Evolutionary conservation across 139 green algal species (phyloP).

Genomic region (Pseudopediastrum boryanum): DNA sequence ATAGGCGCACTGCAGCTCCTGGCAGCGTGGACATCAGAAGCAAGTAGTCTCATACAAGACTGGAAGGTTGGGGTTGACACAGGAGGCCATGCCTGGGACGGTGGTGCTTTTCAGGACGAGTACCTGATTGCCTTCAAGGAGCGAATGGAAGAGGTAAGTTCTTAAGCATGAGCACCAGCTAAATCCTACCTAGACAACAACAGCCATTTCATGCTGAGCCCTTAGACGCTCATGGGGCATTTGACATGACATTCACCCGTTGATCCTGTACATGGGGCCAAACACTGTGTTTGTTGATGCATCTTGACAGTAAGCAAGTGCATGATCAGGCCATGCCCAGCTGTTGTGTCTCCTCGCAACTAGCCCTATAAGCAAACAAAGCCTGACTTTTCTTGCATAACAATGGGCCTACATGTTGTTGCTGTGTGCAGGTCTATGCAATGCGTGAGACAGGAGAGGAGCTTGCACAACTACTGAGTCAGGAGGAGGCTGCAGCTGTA

Average conservation of each 20-base stretch:
- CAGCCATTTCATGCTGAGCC: no score
- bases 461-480: constrained; percentile 60
- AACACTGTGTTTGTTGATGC: no score
- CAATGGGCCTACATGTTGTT: no score
- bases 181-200: not conserved
- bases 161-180: not conserved
- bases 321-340: no score
- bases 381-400: no score
- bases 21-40: constrained; percentile 25
- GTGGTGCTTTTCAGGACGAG: constrained; percentile 43
- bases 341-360: no score
- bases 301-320: no score
- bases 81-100: constrained; percentile 48
- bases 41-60: constrained; percentile 38
- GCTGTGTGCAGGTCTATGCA: constrained; percentile 60
- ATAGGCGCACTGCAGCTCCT: constrained; percentile 49
- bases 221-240: no score
- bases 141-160: constrained; percentile 64
- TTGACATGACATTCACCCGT: no score
- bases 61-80: constrained; percentile 52
- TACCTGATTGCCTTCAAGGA: constrained; percentile 47
- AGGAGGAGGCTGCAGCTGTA: constrained; percentile 40
- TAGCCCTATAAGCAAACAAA: no score
- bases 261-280: no score
- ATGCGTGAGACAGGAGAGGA: constrained; percentile 72